phyloP scores from a whole-genome alignment of 2,329 filamentous ascomycete genomes.

The Myriosclerotinia scirpicola region DNA sequence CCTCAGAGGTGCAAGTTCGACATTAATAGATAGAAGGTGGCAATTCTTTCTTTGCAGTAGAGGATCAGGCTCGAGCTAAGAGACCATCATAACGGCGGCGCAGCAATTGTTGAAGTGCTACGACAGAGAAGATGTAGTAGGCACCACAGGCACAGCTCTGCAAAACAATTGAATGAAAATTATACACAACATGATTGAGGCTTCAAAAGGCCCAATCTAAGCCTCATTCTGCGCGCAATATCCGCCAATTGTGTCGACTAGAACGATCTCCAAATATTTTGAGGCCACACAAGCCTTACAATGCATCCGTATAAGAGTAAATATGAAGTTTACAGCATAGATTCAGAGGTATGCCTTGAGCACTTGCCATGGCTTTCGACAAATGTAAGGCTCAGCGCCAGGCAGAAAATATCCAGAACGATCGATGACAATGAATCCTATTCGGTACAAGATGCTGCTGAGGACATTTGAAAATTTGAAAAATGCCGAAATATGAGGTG shows the following conservation, averaged over 20 bases:
- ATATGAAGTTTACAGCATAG: neutral
- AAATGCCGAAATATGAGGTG: neutral
- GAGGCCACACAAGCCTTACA: neutral
- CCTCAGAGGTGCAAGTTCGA: neutral
- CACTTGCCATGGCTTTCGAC: neutral
- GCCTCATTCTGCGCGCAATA: neutral
- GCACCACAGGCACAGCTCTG: neutral
- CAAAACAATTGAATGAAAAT: neutral
- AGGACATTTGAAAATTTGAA: neutral
- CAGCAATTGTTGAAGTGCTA: neutral
- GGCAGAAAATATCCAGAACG: neutral
- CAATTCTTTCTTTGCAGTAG: neutral
- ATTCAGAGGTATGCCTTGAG: neutral
- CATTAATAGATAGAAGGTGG: neutral
- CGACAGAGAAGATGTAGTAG: neutral
- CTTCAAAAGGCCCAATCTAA: neutral
- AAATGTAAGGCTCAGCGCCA: neutral
- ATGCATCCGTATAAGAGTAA: neutral
- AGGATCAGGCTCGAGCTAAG: neutral
- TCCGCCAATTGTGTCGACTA: neutral
- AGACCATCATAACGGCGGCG: neutral
- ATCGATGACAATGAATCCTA: neutral
- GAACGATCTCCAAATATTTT: neutral
- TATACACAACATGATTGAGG: neutral
- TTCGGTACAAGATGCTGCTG: neutral